Percentiles rank a stretch among this genome's conserved stretches.
These are phyloP conservation scores for Pseudogymnoascus sp. DNA, from an alignment of 2,329 filamentous ascomycete genomes.

Conservation along the genomic window DNA sequence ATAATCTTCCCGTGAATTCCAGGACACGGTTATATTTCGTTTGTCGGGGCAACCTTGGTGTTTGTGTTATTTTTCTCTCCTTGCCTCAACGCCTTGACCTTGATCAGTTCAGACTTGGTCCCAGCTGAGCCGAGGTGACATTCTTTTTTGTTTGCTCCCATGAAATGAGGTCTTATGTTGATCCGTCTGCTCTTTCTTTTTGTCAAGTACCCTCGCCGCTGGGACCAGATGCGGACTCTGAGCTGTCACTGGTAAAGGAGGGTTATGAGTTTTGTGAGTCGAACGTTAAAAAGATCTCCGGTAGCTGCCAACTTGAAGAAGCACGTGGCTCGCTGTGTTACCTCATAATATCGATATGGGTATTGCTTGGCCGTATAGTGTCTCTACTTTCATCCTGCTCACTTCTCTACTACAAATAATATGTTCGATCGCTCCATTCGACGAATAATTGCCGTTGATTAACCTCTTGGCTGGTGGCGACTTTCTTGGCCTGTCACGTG, in stretches of 20 bases:
- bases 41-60: not conserved
- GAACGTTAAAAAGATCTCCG: not conserved
- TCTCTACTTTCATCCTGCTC: not conserved
- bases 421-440: not conserved
- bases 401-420: not conserved
- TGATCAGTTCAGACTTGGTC: not conserved
- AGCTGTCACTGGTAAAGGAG: too few species aligned
- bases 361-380: too few species aligned
- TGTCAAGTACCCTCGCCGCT: not conserved
- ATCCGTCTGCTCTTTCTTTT: not conserved
- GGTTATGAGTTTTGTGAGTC: not conserved
- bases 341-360: not conserved
- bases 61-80: not conserved
- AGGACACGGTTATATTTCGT: not conserved
- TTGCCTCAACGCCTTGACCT: not conserved
- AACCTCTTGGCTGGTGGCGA: not conserved
- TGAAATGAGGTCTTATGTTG: not conserved
- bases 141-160: not conserved
- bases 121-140: not conserved
- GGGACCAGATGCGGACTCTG: not conserved
- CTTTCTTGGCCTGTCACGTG: not conserved
- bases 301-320: not conserved
- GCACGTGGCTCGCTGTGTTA: slow-evolving; percentile 1
- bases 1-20: not conserved
- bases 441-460: not conserved